Conservation (phyloP, 768 basidiomycete genomes). For the Calocybe cyanea region DNA sequence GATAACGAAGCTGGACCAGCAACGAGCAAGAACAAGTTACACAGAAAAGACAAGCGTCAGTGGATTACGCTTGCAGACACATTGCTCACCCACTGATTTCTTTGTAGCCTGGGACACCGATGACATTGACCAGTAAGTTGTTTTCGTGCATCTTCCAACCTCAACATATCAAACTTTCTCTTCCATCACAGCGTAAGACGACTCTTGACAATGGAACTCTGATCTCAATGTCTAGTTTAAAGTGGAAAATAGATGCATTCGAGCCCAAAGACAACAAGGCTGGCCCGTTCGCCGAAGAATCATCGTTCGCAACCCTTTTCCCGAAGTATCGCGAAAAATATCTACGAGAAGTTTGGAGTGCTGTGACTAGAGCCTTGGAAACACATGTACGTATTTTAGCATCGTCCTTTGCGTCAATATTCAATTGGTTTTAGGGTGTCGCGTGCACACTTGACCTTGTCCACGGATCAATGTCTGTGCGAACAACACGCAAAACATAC, state of each 20-base stretch:
- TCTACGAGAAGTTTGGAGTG: constrained; percentile 90
- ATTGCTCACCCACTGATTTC: constrained; percentile 15
- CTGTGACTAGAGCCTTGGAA: constrained; percentile 82
- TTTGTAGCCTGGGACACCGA: constrained; percentile 94
- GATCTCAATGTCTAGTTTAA: constrained; percentile 1
- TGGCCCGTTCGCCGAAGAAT: constrained; percentile 89
- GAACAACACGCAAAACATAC: constrained; percentile 94
- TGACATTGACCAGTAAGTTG: constrained; percentile 93
- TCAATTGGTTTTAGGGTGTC: constrained; percentile 60
- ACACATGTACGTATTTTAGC: constrained; percentile 49
- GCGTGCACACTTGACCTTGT: constrained; percentile 91
- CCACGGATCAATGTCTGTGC: constrained; percentile 96
- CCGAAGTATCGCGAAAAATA: constrained; percentile 99
- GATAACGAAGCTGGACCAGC: constrained; percentile 38
- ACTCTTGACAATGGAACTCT: background rate
- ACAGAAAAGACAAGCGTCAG: constrained; percentile 95
- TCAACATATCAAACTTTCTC: constrained; percentile 2
- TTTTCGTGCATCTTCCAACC: constrained; percentile 3
- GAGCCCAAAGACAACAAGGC: constrained; percentile 69
- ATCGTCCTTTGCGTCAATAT: constrained; percentile 4
- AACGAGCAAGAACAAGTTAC: constrained; percentile 81
- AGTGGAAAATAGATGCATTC: constrained; percentile 93
- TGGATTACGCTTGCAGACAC: background rate
- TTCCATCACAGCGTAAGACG: constrained; percentile 38
- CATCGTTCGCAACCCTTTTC: constrained; percentile 96